Percentiles rank a stretch among this genome's conserved stretches.
These are phyloP conservation scores for Arachis hypogaea DNA, from an alignment of 306 rosid species.

Conservation along the genomic window DNA sequence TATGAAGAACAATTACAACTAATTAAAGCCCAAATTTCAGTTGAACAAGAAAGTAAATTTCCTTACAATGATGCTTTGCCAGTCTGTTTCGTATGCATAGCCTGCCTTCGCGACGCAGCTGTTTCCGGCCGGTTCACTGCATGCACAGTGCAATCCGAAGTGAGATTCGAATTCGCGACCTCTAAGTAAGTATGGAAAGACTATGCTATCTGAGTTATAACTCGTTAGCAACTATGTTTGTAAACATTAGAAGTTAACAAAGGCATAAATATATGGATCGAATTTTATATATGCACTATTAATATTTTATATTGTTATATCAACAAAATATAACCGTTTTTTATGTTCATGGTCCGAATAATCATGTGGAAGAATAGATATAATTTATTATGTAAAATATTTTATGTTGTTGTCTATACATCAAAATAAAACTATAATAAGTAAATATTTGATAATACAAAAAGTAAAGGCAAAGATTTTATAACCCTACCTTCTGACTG, in stretches of 20 bases:
- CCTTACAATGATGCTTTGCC: slow-evolving; percentile 88
- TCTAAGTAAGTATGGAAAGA: neutral
- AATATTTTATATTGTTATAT: no score
- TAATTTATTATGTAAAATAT: no score
- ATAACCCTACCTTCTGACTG: slow-evolving; percentile 75
- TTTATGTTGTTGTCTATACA: no score
- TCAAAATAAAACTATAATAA: no score
- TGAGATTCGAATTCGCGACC: slow-evolving; percentile 20
- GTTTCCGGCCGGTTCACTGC: slow-evolving; percentile 82
- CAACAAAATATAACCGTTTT: no score
- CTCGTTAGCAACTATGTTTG: neutral
- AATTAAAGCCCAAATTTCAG: slow-evolving; percentile 14
- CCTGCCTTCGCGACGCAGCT: slow-evolving; percentile 67
- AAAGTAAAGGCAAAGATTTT: slow-evolving; percentile 26
- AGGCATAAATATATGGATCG: neutral
- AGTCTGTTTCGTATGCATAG: slow-evolving; percentile 62
- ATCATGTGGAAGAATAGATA: no score
- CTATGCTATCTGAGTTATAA: no score
- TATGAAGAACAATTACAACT: neutral
- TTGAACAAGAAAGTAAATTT: slow-evolving; percentile 18
- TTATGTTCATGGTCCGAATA: no score
- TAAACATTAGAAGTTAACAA: slow-evolving; percentile 14
- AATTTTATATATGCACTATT: no score
- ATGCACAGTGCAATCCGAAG: slow-evolving; percentile 20
- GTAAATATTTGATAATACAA: neutral